Percentiles rank a stretch among this genome's conserved stretches.
Conservation (phyloP, 805 yeast genomes). For the Teunomyces panamensis region DNA sequence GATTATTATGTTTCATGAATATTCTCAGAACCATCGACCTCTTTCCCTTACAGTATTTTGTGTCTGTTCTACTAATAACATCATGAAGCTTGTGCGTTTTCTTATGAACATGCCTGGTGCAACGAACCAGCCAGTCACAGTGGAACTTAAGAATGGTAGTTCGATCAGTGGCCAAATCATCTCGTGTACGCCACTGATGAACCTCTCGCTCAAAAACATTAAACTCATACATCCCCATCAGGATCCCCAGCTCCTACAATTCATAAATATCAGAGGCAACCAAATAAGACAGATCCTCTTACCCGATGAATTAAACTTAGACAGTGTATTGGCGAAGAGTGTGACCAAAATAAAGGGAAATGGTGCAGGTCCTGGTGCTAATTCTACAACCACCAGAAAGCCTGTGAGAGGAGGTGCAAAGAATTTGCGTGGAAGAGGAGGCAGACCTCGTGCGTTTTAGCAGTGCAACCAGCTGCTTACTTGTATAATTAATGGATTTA, state of each 20-base stretch:
- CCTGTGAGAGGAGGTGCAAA: conserved; percentile 7
- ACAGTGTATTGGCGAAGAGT: conserved; percentile 55
- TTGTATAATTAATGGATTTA: not conserved
- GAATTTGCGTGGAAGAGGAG: conserved; percentile 11
- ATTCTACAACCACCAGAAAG: conserved; percentile 8
- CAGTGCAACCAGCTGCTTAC: not conserved
- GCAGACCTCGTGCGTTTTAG: conserved; percentile 8
- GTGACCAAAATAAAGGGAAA: conserved; percentile 40
- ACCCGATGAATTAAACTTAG: conserved; percentile 83
- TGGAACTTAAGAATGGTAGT: conserved; percentile 90
- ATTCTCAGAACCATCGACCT: too few relatives aligned
- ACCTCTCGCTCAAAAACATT: conserved; percentile 75
- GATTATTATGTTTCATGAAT: not conserved
- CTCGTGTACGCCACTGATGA: conserved; percentile 89
- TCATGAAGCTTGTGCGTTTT: conserved; percentile 69
- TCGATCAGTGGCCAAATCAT: conserved; percentile 79
- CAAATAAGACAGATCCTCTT: conserved; percentile 78
- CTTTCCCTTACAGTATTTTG: too few relatives aligned
- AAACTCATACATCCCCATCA: conserved; percentile 72
- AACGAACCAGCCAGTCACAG: conserved; percentile 80
- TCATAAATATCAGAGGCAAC: conserved; percentile 83
- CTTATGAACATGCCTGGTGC: conserved; percentile 67
- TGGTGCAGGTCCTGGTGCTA: conserved; percentile 41
- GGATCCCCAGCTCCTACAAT: conserved; percentile 68
- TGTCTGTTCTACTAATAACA: not conserved